phyloP scores from a whole-genome alignment of 257 asterid species.

The Paraleonurus japonicus region DNA sequence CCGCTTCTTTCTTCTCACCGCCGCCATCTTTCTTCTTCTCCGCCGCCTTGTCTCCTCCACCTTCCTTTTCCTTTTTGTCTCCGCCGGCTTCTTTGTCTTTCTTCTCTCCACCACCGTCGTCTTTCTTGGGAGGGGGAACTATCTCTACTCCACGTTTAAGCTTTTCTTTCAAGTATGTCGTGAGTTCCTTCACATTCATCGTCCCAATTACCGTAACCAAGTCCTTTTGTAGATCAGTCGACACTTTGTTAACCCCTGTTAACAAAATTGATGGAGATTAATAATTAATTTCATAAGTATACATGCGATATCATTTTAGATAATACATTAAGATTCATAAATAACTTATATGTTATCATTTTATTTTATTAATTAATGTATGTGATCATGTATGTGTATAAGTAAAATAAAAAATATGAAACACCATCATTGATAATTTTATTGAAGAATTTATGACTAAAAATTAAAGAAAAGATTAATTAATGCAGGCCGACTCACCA shows the following conservation, averaged over 20 bases:
- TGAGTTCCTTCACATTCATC: constrained; percentile 70
- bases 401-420: not conserved
- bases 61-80: constrained; percentile 29
- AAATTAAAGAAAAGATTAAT: not conserved
- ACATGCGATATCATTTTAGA: too few species aligned
- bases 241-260: constrained; percentile 65
- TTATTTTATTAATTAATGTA: too few species aligned
- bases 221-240: constrained; percentile 55
- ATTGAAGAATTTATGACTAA: too few species aligned
- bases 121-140: constrained; percentile 64
- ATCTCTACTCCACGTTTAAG: constrained; percentile 55
- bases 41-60: constrained; percentile 33
- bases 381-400: too few species aligned
- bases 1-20: constrained; percentile 28
- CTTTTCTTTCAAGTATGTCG: constrained; percentile 60
- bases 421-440: not conserved
- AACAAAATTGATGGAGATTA: not conserved
- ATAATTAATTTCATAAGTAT: too few species aligned
- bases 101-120: constrained; percentile 45
- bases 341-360: too few species aligned
- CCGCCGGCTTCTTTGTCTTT: constrained; percentile 36
- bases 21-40: constrained; percentile 24
- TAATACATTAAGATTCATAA: too few species aligned
- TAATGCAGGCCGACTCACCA: constrained; percentile 43
- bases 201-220: constrained; percentile 71